Percentiles rank a stretch among this genome's conserved stretches.
Conservation (phyloP, 225 moss, liverwort and hornwort species). For the Pseudoscleropodium purum region DNA sequence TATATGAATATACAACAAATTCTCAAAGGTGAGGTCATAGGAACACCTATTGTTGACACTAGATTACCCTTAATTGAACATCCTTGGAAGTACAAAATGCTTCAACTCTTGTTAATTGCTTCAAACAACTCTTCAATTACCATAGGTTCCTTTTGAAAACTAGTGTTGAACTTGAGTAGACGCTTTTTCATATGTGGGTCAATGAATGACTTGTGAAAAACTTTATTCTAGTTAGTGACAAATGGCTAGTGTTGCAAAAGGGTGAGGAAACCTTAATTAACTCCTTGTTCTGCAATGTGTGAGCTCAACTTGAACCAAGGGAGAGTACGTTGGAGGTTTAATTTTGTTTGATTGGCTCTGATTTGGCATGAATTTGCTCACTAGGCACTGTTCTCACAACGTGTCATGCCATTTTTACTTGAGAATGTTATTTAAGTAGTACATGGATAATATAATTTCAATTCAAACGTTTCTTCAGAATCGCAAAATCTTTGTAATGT, state of each 20-base stretch:
- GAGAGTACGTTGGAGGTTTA: not conserved
- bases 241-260: not conserved
- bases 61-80: not conserved
- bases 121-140: not conserved
- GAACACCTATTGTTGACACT: not conserved
- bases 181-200: fast-evolving
- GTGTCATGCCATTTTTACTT: not conserved
- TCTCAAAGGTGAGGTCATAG: not conserved
- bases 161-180: not conserved
- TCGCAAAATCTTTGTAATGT: not conserved
- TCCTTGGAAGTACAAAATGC: not conserved
- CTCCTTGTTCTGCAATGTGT: not conserved
- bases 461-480: not conserved
- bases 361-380: not conserved
- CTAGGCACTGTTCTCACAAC: not conserved
- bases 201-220: fast-evolving
- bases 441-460: not conserved
- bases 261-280: not conserved
- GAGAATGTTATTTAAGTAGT: not conserved
- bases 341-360: not conserved
- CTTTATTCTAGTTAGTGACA: fast-evolving
- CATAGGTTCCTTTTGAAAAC: not conserved
- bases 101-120: not conserved
- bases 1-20: not conserved
- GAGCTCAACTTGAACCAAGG: not conserved